Percentiles rank a stretch among this genome's conserved stretches.
Conservation (phyloP, 352 stramenopile species). For the Phytophthora europaea region DNA sequence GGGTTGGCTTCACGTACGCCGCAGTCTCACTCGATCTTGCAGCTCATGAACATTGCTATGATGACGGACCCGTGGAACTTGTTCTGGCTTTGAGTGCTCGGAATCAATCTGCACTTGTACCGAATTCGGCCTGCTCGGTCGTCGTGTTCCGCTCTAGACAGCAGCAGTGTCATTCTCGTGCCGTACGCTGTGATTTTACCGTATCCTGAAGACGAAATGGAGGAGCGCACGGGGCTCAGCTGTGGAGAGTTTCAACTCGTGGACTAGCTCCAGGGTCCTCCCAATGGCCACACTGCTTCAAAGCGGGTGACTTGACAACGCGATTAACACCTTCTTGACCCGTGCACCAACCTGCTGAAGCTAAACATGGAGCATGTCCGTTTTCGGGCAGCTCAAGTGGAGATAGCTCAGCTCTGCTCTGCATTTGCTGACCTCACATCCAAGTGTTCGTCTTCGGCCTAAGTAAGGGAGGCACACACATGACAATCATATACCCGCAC, state of each 20-base stretch:
- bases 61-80: constrained; percentile 59
- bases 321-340: background rate
- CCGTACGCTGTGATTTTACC: constrained; percentile 39
- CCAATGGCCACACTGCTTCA: constrained; percentile 23
- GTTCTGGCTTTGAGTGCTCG: constrained; percentile 40
- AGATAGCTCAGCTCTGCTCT: background rate
- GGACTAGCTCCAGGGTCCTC: constrained; percentile 31
- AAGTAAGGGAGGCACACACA: background rate
- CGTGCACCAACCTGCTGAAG: background rate
- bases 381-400: background rate
- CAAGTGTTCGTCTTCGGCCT: background rate
- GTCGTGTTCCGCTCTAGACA: background rate
- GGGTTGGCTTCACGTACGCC: background rate
- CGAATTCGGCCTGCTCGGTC: constrained; percentile 3
- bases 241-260: constrained; percentile 30
- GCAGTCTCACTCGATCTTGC: constrained; percentile 31
- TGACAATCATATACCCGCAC: background rate
- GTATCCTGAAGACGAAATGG: constrained; percentile 36
- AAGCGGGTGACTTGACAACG: constrained; percentile 1
- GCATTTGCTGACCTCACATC: background rate
- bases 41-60: constrained; percentile 60
- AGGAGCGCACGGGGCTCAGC: constrained; percentile 34
- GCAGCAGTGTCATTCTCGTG: background rate
- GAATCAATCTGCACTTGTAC: constrained; percentile 45
- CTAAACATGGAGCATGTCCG: background rate